Conservation (phyloP, 257 asterid species). For the Solanum pennellii region DNA sequence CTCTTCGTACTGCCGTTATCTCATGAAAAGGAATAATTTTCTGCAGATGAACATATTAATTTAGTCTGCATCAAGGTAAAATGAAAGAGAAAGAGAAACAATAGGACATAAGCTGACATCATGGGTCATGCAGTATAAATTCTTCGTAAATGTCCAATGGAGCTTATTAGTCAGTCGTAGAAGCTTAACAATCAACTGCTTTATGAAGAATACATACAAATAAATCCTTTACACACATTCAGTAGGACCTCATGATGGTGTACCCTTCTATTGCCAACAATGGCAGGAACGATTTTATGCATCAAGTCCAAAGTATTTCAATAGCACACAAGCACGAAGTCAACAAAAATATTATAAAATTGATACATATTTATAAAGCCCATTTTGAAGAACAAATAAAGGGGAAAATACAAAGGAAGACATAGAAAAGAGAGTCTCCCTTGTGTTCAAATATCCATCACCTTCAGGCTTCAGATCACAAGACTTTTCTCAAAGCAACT, state of each 20-base stretch:
- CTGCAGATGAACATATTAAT: conserved; percentile 22
- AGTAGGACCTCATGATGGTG: neutral
- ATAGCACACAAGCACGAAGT: neutral
- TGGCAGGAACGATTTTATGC: neutral
- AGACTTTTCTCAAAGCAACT: neutral
- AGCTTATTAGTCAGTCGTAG: neutral
- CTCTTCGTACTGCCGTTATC: conserved; percentile 74
- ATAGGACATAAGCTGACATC: neutral
- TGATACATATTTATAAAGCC: neutral
- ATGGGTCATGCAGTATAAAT: neutral
- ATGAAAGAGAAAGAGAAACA: neutral
- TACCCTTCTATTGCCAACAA: neutral
- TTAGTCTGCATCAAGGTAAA: neutral
- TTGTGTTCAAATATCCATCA: neutral
- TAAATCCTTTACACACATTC: neutral
- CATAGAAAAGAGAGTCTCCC: neutral
- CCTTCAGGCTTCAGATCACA: neutral
- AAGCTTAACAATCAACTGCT: neutral
- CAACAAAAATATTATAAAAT: neutral
- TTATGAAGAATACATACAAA: neutral
- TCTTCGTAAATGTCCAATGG: neutral
- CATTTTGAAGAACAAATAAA: neutral
- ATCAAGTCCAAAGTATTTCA: neutral
- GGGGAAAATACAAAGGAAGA: neutral
- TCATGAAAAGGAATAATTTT: conserved; percentile 70